Evolutionary conservation across 306 rosid species (phyloP).

Genomic region (Vigna radiata): DNA sequence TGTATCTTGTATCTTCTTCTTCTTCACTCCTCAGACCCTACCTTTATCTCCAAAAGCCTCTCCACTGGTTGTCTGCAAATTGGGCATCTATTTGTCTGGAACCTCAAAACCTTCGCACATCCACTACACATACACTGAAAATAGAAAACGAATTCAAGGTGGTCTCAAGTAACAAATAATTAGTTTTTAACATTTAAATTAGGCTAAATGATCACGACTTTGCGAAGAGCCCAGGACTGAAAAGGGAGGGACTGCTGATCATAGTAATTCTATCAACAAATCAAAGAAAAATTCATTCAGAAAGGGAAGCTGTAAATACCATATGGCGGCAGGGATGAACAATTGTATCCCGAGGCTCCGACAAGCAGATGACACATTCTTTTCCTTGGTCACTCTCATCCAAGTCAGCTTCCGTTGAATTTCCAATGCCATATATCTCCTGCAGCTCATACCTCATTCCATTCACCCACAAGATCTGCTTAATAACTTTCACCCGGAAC

Average conservation of each 20-base stretch:
- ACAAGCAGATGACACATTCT: constrained; percentile 91
- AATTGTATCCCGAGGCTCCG: constrained; percentile 89
- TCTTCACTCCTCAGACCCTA: constrained; percentile 65
- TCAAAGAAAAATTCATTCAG: constrained; percentile 13
- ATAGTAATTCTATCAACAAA: constrained; percentile 18
- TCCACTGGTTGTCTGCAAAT: constrained; percentile 91
- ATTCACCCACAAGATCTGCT: constrained; percentile 83
- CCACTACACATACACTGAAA: constrained; percentile 88
- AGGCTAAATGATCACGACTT: constrained; percentile 19
- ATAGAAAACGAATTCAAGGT: constrained; percentile 39
- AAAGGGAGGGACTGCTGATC: not conserved
- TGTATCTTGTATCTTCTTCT: not conserved
- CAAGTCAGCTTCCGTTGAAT: constrained; percentile 64
- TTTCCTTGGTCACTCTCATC: constrained; percentile 81
- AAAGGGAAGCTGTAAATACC: constrained; percentile 55
- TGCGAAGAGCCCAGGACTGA: constrained; percentile 15
- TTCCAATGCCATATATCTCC: constrained; percentile 85
- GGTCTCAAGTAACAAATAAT: constrained; percentile 8
- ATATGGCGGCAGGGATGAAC: constrained; percentile 95
- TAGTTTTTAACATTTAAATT: constrained; percentile 13
- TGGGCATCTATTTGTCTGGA: constrained; percentile 84
- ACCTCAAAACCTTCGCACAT: constrained; percentile 82
- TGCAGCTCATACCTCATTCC: constrained; percentile 80
- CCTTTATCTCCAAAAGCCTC: constrained; percentile 85
- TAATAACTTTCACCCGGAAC: constrained; percentile 68